Evolutionary conservation across 164 flowering plant species (phyloP).

Genomic region (Tetrastigma voinierianum): DNA sequence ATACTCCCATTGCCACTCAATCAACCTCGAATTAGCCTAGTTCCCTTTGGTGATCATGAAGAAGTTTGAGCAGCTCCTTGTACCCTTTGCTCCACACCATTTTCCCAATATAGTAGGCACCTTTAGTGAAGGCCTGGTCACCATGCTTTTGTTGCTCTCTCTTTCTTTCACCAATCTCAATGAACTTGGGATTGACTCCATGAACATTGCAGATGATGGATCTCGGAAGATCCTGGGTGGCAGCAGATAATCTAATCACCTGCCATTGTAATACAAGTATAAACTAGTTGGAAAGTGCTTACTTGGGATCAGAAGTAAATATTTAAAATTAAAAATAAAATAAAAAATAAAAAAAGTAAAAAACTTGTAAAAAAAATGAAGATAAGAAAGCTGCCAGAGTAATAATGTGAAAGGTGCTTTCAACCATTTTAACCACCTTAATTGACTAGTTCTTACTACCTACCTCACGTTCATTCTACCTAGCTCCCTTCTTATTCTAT

Average conservation of each 20-base stretch:
- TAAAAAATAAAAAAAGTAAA: no score
- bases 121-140: conserved; percentile 55
- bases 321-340: no score
- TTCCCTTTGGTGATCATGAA: conserved; percentile 62
- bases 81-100: conserved; percentile 98
- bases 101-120: conserved; percentile 93
- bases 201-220: conserved; percentile 91
- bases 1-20: conserved; percentile 86
- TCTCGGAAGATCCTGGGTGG: conserved; percentile 91
- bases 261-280: conserved; percentile 21
- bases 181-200: conserved; percentile 94
- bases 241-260: conserved; percentile 95
- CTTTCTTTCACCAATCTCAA: conserved; percentile 73
- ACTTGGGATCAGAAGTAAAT: no score
- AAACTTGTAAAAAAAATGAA: no score
- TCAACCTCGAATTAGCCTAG: conserved; percentile 73
- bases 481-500: no score
- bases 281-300: background rate
- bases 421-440: no score
- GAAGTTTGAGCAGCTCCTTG: conserved; percentile 77
- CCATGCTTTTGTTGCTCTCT: conserved; percentile 52
- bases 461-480: no score
- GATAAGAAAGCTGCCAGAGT: no score
- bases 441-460: no score
- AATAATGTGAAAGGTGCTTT: no score